A percentile compares a stretch with the other conserved stretches of the same genome.
Evolutionary conservation across 257 asterid species (phyloP).

Genomic region (Solanum microdontum): DNA sequence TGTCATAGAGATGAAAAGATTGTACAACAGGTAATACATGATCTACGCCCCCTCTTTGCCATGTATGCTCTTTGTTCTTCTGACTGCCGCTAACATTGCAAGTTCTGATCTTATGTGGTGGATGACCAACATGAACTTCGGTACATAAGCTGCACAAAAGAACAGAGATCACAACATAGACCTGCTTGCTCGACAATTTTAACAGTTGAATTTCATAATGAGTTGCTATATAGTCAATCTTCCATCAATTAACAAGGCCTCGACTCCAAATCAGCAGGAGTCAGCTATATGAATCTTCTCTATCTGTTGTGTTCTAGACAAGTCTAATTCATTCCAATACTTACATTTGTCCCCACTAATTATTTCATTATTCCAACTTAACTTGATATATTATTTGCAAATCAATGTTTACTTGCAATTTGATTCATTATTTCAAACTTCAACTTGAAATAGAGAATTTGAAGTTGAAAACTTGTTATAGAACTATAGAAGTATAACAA

Average conservation of each 20-base stretch:
- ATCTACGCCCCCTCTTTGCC: constrained; percentile 51
- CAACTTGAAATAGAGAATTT: background rate
- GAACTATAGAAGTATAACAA: background rate
- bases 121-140: constrained; percentile 60
- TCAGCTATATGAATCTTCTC: background rate
- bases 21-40: constrained; percentile 41
- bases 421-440: background rate
- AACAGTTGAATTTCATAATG: background rate
- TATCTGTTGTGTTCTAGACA: background rate
- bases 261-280: background rate
- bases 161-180: background rate
- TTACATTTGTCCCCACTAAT: background rate
- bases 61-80: constrained; percentile 40
- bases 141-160: constrained; percentile 40
- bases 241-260: background rate
- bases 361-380: background rate
- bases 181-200: background rate
- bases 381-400: background rate
- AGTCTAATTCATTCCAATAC: background rate
- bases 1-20: constrained; percentile 64
- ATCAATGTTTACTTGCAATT: background rate
- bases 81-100: constrained; percentile 43
- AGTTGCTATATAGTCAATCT: background rate
- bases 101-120: constrained; percentile 55
- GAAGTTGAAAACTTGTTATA: background rate